Percentiles rank a stretch among this genome's conserved stretches.
Conservation (phyloP, 352 stramenopile species). For the Phytopythium boreale region DNA sequence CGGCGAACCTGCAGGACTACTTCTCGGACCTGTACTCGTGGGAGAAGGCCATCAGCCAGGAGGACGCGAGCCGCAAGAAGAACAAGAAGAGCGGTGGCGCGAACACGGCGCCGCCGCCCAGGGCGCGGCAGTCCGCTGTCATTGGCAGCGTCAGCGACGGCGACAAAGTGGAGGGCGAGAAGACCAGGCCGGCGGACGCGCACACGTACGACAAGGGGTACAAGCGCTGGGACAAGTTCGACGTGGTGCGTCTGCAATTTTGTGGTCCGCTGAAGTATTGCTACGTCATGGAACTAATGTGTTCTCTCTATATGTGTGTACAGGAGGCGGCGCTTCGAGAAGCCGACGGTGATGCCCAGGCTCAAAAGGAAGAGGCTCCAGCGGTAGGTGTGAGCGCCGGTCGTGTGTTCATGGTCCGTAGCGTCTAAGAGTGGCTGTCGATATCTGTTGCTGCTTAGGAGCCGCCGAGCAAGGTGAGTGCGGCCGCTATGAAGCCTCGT, state of each 20-base stretch:
- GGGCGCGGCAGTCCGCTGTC: conserved; percentile 10
- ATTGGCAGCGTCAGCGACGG: neutral
- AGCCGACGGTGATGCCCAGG: conserved; percentile 19
- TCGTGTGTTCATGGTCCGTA: too few species aligned
- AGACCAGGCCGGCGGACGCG: conserved; percentile 35
- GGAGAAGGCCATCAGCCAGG: conserved; percentile 67
- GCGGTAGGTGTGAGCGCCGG: neutral
- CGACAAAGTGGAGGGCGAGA: neutral
- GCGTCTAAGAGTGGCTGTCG: neutral
- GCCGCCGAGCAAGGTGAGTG: neutral
- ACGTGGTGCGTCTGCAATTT: conserved; percentile 48
- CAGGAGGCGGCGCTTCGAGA: conserved; percentile 52
- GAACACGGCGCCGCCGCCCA: conserved; percentile 15
- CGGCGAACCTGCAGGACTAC: conserved; percentile 74
- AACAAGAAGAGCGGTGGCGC: conserved; percentile 18
- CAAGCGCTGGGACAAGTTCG: conserved; percentile 88
- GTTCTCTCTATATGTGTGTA: neutral
- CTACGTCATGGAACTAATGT: neutral
- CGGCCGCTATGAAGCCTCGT: neutral
- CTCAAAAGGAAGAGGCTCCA: neutral
- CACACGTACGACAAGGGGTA: conserved; percentile 91
- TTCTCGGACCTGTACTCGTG: conserved; percentile 74
- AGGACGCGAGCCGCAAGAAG: conserved; percentile 35
- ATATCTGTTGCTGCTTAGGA: neutral
- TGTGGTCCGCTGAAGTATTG: neutral